Evolutionary conservation across 2,329 filamentous ascomycete genomes (phyloP), one percentile per base, ranked within the genome.

Genomic region (Bretziella fagacearum): DNA sequence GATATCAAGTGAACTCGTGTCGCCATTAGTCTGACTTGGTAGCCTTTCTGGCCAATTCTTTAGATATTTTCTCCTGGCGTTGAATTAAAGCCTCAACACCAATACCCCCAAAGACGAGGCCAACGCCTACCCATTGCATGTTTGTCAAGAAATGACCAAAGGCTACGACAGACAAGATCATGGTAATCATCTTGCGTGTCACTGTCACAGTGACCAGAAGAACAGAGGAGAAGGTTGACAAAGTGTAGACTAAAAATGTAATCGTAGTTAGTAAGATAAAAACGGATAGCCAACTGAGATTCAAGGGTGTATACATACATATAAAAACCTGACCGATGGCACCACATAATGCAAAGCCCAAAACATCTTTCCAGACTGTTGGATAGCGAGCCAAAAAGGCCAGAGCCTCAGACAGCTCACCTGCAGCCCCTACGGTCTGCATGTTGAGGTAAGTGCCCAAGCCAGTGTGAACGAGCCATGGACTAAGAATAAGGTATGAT

Each of bases 151-250:
- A 75, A 62, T 98, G 91, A 23, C 91, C 91, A 60, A 96, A 98
- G 65, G 85, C 86, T 51, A 96, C 69, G 23, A 98, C 91, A 46
- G 85, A 94, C 44, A 96, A 71, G 51, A 96, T 84, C 91, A 98
- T 98, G 54, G 89, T 96, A 61, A 96, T 74, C 91, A 98, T 98
- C 68, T 98, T 98, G 58, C 91, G 74, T 39, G 91, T 98, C 39
- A 98, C 91, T 2, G 86, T 98, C 2, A 98, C 87, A 3, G 91
- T 96, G 36, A 96, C 89, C 43, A 98, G 76, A 44, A 96, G 72
- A 42, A 98, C 74, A 7, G 82, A 91, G 7, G 84, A 91, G 65
- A 96, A 98, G 43, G 83, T 84, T 11, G 86, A 81, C 4, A 98
- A 73, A 0, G 91, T 96, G 64, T 93, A 87, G 70, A 94, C 77